Conservation (phyloP, 2,329 filamentous ascomycete genomes). For the Rosellinia necatrix region DNA sequence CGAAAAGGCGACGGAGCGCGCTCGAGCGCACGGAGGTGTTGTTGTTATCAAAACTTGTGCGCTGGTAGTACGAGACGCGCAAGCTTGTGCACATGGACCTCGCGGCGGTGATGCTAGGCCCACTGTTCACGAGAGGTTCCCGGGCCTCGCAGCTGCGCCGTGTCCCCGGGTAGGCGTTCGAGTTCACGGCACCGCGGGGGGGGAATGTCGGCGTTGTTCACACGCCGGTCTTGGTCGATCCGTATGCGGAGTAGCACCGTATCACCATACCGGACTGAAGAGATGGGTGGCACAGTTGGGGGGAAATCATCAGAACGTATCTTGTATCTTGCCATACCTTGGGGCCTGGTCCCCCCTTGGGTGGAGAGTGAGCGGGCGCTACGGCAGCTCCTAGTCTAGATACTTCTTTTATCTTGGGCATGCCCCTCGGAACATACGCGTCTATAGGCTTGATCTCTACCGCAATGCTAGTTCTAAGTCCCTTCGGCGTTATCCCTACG, state of each 20-base stretch:
- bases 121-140: no score
- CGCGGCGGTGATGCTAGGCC: no score
- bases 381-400: constrained; percentile 12
- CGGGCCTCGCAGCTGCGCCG: no score
- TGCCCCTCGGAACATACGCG: not conserved
- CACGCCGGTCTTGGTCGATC: constrained; percentile 17
- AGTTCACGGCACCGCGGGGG: constrained; percentile 4
- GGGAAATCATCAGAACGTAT: no score
- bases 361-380: no score
- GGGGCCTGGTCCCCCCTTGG: no score
- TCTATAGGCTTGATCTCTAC: constrained; percentile 4
- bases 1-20: not conserved
- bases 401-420: not conserved
- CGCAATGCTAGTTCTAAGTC: no score
- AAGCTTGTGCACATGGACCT: constrained; percentile 20
- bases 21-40: not conserved
- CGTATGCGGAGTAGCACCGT: constrained; percentile 14
- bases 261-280: constrained; percentile 3
- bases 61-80: constrained; percentile 8
- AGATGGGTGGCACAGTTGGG: no score
- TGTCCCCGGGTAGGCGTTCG: no score
- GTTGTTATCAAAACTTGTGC: constrained; percentile 16
- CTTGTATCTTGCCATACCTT: no score
- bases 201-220: constrained; percentile 15
- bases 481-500: no score